phyloP scores from a whole-genome alignment of 73 alveolate genomes.

The Urostyla sp. region DNA sequence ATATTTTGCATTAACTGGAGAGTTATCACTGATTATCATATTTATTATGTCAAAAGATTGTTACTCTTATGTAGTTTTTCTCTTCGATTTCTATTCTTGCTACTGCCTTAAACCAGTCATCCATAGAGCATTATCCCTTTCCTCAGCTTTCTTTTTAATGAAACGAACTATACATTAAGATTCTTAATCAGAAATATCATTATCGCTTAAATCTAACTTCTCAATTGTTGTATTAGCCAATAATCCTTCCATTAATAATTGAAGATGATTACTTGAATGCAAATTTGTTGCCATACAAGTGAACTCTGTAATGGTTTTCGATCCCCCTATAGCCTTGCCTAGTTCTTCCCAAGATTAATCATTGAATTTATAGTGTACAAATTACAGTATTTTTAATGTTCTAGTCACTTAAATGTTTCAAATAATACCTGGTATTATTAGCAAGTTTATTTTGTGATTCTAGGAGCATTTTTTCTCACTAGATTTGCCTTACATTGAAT shows the following conservation, averaged over 20 bases:
- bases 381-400: background rate
- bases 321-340: slow-evolving; percentile 29
- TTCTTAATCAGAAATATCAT: slow-evolving; percentile 22
- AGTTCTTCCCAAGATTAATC: slow-evolving; percentile 40
- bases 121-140: slow-evolving; percentile 55
- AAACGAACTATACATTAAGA: slow-evolving; percentile 8
- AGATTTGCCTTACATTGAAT: background rate
- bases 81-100: background rate
- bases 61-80: background rate
- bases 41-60: background rate
- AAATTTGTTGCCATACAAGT: slow-evolving; percentile 5
- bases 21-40: background rate
- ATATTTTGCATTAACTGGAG: background rate
- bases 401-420: background rate
- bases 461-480: slow-evolving; percentile 38
- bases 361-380: slow-evolving; percentile 28
- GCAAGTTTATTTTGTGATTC: slow-evolving; percentile 18
- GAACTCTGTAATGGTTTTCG: background rate
- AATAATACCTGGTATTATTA: slow-evolving; percentile 23
- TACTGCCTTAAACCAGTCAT: slow-evolving; percentile 43
- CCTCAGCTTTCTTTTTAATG: slow-evolving; percentile 37
- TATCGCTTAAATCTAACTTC: slow-evolving; percentile 33
- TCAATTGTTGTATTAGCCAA: slow-evolving; percentile 8
- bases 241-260: slow-evolving; percentile 31
- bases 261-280: background rate